Evolutionary conservation across 1,284 basidiomycete species (phyloP).

Genomic region (Moesziomyces sp.): DNA sequence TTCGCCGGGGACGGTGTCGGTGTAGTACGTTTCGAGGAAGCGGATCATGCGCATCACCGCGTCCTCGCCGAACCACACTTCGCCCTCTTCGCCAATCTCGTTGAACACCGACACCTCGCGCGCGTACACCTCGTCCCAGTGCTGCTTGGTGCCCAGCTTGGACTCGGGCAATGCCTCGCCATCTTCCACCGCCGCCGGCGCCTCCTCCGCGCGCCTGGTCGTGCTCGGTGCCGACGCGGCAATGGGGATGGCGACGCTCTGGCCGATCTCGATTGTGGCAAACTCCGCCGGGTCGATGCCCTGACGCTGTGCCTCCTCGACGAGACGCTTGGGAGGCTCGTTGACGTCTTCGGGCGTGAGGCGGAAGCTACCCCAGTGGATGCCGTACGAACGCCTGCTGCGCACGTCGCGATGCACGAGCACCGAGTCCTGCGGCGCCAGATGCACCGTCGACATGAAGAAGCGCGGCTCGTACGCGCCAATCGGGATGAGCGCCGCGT

Average conservation of each 20-base stretch:
- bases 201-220: no score
- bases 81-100: slow-evolving; percentile 86
- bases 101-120: slow-evolving; percentile 80
- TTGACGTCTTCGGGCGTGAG: slow-evolving; percentile 57
- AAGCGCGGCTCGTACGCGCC: slow-evolving; percentile 60
- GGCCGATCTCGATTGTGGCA: slow-evolving; percentile 40
- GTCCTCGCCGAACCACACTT: slow-evolving; percentile 88
- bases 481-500: slow-evolving; percentile 54
- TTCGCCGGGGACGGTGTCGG: slow-evolving; percentile 14
- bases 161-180: slow-evolving; percentile 69
- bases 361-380: slow-evolving; percentile 56
- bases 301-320: slow-evolving; percentile 32
- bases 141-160: slow-evolving; percentile 77
- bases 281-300: slow-evolving; percentile 45
- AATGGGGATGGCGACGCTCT: slow-evolving; percentile 43
- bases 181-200: background rate
- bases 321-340: slow-evolving; percentile 46
- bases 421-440: slow-evolving; percentile 54
- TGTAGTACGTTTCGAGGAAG: slow-evolving; percentile 44
- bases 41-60: slow-evolving; percentile 80
- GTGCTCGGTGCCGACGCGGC: background rate
- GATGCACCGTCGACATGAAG: slow-evolving; percentile 52
- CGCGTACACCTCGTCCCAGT: slow-evolving; percentile 59
- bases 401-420: slow-evolving; percentile 49
- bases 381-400: slow-evolving; percentile 38